Percentiles rank a stretch among this genome's conserved stretches.
These are phyloP conservation scores for Alternaria brassicicola DNA, from an alignment of 2,329 filamentous ascomycete genomes.

Conservation along the genomic window DNA sequence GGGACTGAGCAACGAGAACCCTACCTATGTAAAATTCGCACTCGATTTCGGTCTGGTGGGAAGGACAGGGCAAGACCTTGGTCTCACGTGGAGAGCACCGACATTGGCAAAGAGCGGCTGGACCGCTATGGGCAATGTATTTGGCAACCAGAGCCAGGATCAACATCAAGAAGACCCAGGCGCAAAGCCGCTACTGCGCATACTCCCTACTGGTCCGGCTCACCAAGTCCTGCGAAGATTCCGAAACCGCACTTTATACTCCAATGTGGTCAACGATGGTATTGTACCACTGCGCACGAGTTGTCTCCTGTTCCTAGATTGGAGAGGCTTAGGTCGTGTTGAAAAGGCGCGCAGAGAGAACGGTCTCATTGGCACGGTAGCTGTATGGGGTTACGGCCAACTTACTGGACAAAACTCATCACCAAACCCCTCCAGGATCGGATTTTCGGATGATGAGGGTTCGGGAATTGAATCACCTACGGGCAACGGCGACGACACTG, in stretches of 20 bases:
- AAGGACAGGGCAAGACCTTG: slow-evolving; percentile 93
- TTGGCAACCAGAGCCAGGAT: slow-evolving; percentile 66
- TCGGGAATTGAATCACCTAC: slow-evolving; percentile 38
- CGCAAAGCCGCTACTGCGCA: slow-evolving; percentile 85
- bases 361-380: slow-evolving; percentile 88
- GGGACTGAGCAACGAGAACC: slow-evolving; percentile 95
- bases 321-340: slow-evolving; percentile 90
- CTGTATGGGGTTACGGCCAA: slow-evolving; percentile 94
- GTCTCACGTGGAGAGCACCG: slow-evolving; percentile 90
- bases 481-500: slow-evolving; percentile 47
- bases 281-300: slow-evolving; percentile 95
- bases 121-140: slow-evolving; percentile 83
- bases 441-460: slow-evolving; percentile 37
- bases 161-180: slow-evolving; percentile 70
- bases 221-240: slow-evolving; percentile 88
- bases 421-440: slow-evolving; percentile 60
- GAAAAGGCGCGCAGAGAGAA: slow-evolving; percentile 94
- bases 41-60: slow-evolving; percentile 95
- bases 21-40: slow-evolving; percentile 95
- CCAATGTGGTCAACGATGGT: slow-evolving; percentile 96
- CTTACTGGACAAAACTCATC: slow-evolving; percentile 72
- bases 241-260: slow-evolving; percentile 88
- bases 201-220: slow-evolving; percentile 88
- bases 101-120: slow-evolving; percentile 84
- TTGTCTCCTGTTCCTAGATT: slow-evolving; percentile 94